A percentile compares a stretch with the other conserved stretches of the same genome.
phyloP scores from a whole-genome alignment of 208 protist genomes.

The Leishmania braziliensis region DNA sequence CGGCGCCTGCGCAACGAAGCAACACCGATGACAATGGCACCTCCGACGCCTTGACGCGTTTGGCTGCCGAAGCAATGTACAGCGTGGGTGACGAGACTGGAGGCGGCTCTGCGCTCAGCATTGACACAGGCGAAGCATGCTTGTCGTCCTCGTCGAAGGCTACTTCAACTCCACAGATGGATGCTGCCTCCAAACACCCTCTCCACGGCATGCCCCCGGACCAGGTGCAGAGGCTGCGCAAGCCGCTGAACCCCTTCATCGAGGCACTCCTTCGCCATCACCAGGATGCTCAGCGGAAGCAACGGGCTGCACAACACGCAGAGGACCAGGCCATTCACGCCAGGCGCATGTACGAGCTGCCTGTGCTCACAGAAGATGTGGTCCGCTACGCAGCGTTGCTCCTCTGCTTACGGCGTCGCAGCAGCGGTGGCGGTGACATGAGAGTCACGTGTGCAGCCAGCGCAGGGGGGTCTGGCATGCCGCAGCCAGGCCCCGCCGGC shows the following conservation, averaged over 20 bases:
- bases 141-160: background rate
- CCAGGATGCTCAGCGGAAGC: constrained; percentile 15
- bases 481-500: background rate
- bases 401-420: constrained; percentile 17
- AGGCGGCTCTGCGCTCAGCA: background rate
- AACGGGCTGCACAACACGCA: constrained; percentile 13
- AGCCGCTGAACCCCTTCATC: constrained; percentile 22
- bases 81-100: background rate
- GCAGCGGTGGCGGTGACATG: constrained; percentile 1
- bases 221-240: constrained; percentile 18
- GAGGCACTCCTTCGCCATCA: constrained; percentile 24
- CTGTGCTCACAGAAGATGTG: constrained; percentile 27
- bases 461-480: background rate
- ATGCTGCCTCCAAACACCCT: background rate
- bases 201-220: constrained; percentile 22
- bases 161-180: background rate
- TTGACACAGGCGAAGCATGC: constrained; percentile 1
- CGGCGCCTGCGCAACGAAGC: background rate
- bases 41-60: background rate
- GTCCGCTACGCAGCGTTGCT: constrained; percentile 27
- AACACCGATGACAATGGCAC: background rate
- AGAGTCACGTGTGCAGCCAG: background rate
- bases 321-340: constrained; percentile 20
- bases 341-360: constrained; percentile 31
- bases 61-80: background rate